Conservation (phyloP, 169 alveolate species). For the Fabrea salina region DNA sequence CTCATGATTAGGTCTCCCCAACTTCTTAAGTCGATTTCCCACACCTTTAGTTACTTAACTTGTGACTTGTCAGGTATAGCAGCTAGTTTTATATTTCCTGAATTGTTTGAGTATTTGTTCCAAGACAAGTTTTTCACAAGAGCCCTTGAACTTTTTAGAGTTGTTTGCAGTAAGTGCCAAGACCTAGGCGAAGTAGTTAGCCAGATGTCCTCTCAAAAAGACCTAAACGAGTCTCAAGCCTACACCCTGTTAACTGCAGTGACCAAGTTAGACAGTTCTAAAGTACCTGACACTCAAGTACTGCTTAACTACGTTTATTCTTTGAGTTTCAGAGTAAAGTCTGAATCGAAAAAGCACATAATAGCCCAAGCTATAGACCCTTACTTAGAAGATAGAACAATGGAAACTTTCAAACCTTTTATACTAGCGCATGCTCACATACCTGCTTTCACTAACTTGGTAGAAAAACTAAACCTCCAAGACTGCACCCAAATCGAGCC, state of each 20-base stretch:
- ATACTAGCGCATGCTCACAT: too few relatives aligned
- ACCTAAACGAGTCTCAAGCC: not conserved
- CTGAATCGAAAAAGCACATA: not conserved
- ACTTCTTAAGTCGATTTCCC: too few relatives aligned
- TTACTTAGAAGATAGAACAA: too few relatives aligned
- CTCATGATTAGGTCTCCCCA: too few relatives aligned
- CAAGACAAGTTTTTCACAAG: not conserved
- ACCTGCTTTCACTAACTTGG: too few relatives aligned
- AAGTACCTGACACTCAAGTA: not conserved
- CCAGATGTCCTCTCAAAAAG: not conserved
- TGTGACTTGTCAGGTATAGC: conserved; percentile 8
- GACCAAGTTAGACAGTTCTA: not conserved
- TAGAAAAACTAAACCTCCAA: too few relatives aligned
- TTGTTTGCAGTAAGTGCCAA: not conserved
- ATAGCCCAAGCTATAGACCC: too few relatives aligned
- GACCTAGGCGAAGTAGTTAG: not conserved
- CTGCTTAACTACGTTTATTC: not conserved
- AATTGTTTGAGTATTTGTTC: not conserved
- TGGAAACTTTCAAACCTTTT: too few relatives aligned
- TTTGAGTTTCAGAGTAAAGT: conserved; percentile 8
- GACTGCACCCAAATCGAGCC: too few relatives aligned
- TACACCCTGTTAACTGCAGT: not conserved
- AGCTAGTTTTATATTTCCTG: not conserved
- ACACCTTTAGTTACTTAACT: too few relatives aligned
- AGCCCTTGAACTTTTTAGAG: not conserved